These are phyloP conservation scores for Prunus mume DNA, from an alignment of 306 rosid species.

Conservation along the genomic window DNA sequence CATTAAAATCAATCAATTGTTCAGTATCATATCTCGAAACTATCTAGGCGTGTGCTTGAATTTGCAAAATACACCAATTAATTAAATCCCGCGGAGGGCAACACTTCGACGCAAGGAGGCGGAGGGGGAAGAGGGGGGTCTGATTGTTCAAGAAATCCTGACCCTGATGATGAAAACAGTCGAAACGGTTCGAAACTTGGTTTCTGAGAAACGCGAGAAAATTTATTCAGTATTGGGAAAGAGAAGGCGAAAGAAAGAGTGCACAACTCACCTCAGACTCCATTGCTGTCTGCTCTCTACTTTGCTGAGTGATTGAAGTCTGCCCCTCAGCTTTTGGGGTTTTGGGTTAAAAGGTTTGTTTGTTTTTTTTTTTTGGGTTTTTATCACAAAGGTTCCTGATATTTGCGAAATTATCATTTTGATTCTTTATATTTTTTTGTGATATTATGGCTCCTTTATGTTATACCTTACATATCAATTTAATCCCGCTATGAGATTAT, in stretches of 20 bases:
- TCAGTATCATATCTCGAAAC: slow-evolving; percentile 2
- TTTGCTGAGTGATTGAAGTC: not conserved
- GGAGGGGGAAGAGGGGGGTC: slow-evolving; percentile 45
- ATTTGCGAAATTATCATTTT: no score
- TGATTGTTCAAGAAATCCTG: slow-evolving; percentile 49
- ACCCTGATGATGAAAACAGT: slow-evolving; percentile 56
- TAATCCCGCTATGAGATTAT: no score
- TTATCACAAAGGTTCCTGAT: no score
- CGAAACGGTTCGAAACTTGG: slow-evolving; percentile 46
- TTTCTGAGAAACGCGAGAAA: slow-evolving; percentile 26
- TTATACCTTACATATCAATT: no score
- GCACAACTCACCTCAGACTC: slow-evolving; percentile 14
- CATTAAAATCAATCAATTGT: not conserved
- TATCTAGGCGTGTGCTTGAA: not conserved
- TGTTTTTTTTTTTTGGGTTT: no score
- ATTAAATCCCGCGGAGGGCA: slow-evolving; percentile 53
- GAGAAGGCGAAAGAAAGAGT: not conserved
- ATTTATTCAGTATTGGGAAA: not conserved
- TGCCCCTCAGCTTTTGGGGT: not conserved
- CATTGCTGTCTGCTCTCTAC: slow-evolving; percentile 5
- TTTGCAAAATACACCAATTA: not conserved
- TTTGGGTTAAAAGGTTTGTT: not conserved
- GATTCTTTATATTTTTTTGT: no score
- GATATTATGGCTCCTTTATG: no score
- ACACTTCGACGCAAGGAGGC: slow-evolving; percentile 74